Evolutionary conservation across 495 filamentous ascomycete species (phyloP).

Genomic region (Lophiostoma macrostomum): DNA sequence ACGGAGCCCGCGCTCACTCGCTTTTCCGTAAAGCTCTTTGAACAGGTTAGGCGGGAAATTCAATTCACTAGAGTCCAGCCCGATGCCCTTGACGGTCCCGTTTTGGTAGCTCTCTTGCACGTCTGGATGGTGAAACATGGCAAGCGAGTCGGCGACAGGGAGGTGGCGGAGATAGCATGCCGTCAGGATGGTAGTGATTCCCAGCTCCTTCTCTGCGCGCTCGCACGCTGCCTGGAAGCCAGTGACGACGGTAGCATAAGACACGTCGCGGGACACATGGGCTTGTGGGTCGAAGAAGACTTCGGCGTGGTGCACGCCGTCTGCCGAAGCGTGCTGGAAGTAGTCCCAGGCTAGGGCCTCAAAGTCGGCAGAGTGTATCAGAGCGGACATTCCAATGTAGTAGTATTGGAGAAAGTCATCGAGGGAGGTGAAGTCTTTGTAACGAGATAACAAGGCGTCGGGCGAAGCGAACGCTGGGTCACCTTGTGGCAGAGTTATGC

Average conservation of each 20-base stretch:
- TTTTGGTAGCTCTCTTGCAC: conserved; percentile 51
- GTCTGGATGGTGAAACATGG: conserved; percentile 49
- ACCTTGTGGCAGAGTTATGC: conserved; percentile 54
- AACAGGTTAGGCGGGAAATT: conserved; percentile 63
- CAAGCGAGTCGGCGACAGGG: conserved; percentile 51
- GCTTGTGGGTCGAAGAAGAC: conserved; percentile 81
- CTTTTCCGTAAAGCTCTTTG: conserved; percentile 55
- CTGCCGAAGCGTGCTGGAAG: conserved; percentile 59
- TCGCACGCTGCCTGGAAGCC: conserved; percentile 59
- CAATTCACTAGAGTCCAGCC: conserved; percentile 64
- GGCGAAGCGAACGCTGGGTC: conserved; percentile 60
- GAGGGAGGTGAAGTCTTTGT: conserved; percentile 62
- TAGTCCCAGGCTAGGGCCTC: conserved; percentile 73
- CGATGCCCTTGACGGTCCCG: conserved; percentile 59
- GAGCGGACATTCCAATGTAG: conserved; percentile 70
- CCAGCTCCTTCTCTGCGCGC: conserved; percentile 61
- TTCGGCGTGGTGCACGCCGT: conserved; percentile 71
- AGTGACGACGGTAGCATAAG: conserved; percentile 55
- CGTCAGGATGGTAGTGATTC: conserved; percentile 60
- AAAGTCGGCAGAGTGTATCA: conserved; percentile 60
- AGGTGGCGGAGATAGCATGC: conserved; percentile 70
- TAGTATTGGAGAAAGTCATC: conserved; percentile 79
- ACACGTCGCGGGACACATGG: conserved; percentile 61
- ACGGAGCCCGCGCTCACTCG: conserved; percentile 49
- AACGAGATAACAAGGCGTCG: conserved; percentile 57